These are phyloP conservation scores for Plasmodium coatneyi DNA, from an alignment of 169 alveolate genomes.

Conservation along the genomic window DNA sequence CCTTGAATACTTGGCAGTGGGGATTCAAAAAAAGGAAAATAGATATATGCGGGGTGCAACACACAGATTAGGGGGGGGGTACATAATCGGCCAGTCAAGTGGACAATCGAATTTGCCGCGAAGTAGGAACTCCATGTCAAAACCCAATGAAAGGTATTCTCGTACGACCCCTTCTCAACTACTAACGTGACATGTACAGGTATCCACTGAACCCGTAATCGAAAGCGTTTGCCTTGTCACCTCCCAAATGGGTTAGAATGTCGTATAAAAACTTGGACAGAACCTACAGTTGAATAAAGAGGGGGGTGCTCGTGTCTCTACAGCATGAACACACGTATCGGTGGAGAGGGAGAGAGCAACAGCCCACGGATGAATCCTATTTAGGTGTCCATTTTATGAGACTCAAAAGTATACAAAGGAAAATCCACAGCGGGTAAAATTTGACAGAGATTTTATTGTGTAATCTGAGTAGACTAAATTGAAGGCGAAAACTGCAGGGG, in stretches of 20 bases:
- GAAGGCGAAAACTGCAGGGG: conserved; percentile 23
- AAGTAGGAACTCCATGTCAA: background rate
- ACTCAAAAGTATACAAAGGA: conserved; percentile 20
- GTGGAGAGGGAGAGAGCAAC: background rate
- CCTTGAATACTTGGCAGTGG: conserved; percentile 28
- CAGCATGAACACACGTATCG: background rate
- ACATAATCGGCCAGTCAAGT: background rate
- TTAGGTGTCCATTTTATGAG: background rate
- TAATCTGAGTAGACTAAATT: conserved; percentile 31
- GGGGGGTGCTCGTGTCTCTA: background rate
- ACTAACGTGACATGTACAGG: conserved; percentile 46
- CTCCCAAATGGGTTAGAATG: conserved; percentile 21
- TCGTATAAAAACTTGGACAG: conserved; percentile 37
- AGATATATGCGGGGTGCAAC: background rate
- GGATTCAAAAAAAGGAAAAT: background rate
- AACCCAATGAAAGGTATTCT: background rate
- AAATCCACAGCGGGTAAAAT: conserved; percentile 28
- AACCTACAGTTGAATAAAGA: background rate
- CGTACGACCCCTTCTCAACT: background rate
- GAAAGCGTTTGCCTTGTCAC: conserved; percentile 29
- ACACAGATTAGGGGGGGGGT: background rate
- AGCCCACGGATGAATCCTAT: background rate
- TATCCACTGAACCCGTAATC: conserved; percentile 60
- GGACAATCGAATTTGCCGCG: background rate
- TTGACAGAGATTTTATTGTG: conserved; percentile 13